Evolutionary conservation across 2,329 filamentous ascomycete species (phyloP).

Genomic region (Penicillium frequentans): DNA sequence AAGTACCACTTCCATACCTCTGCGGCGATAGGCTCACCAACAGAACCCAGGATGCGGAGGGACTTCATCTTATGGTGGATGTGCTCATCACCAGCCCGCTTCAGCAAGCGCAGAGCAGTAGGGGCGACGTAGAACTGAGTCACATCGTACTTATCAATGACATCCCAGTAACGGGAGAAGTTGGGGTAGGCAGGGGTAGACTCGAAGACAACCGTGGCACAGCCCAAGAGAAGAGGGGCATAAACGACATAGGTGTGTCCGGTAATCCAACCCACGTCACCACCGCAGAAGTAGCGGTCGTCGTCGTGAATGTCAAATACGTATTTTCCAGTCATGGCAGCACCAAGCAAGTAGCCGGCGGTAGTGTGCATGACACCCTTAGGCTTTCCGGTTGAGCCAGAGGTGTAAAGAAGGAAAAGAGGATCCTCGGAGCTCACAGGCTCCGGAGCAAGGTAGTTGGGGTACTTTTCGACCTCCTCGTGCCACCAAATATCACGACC

Average conservation of each 20-base stretch:
- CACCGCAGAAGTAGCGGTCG: slow-evolving; percentile 95
- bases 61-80: slow-evolving; percentile 88
- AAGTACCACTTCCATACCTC: slow-evolving; percentile 99
- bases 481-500: slow-evolving; percentile 98
- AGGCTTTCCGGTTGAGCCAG: slow-evolving; percentile 95
- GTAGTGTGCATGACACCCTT: slow-evolving; percentile 99
- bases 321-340: slow-evolving; percentile 93
- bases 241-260: slow-evolving; percentile 99
- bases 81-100: slow-evolving; percentile 91
- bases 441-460: slow-evolving; percentile 86
- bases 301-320: slow-evolving; percentile 96
- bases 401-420: slow-evolving; percentile 96
- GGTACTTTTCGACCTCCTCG: slow-evolving; percentile 97
- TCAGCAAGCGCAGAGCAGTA: slow-evolving; percentile 86
- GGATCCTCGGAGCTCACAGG: slow-evolving; percentile 91
- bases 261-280: slow-evolving; percentile 98
- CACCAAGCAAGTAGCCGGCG: slow-evolving; percentile 89
- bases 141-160: slow-evolving; percentile 90
- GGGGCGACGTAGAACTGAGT: slow-evolving; percentile 99
- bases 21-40: slow-evolving; percentile 94
- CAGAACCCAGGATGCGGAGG: slow-evolving; percentile 86
- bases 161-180: slow-evolving; percentile 99
- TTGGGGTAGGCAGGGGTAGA: slow-evolving; percentile 96
- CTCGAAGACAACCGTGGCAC: slow-evolving; percentile 95
- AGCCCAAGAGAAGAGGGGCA: slow-evolving; percentile 86